phyloP scores from a whole-genome alignment of 208 protist genomes.

The Tetramitus jugosus region DNA sequence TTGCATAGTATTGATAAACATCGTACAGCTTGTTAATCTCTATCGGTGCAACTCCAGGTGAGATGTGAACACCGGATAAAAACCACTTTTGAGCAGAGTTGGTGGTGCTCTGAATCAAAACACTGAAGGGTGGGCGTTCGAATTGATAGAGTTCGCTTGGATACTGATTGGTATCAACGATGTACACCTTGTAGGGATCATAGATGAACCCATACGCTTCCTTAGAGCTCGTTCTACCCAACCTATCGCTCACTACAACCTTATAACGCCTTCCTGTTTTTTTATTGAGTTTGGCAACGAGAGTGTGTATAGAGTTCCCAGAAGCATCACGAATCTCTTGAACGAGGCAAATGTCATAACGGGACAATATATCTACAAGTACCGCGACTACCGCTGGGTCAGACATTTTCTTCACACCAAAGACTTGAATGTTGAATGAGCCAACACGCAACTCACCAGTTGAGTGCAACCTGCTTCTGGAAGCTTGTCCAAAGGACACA shows the following conservation, averaged over 20 bases:
- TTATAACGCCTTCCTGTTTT: neutral
- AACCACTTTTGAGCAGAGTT: neutral
- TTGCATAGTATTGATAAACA: neutral
- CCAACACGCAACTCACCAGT: neutral
- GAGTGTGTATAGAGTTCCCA: neutral
- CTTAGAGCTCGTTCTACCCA: neutral
- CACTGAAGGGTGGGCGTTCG: neutral
- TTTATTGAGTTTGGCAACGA: neutral
- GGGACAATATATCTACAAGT: neutral
- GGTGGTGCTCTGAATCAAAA: neutral
- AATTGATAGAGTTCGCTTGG: neutral
- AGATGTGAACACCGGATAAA: neutral
- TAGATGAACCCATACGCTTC: neutral
- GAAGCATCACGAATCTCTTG: neutral
- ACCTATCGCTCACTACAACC: neutral
- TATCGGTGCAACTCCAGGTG: neutral
- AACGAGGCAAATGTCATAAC: neutral
- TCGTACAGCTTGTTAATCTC: neutral
- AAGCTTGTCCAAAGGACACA: too few species aligned
- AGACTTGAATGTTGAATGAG: slow-evolving; percentile 18
- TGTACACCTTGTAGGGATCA: neutral
- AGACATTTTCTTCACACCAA: neutral
- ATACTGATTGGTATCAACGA: neutral
- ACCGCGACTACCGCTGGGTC: neutral
- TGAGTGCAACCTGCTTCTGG: too few species aligned